A percentile compares a stretch with the other conserved stretches of the same genome.
These are phyloP conservation scores for Myrmaecium sp. DNA, from an alignment of 2,329 filamentous ascomycete genomes.

Conservation along the genomic window DNA sequence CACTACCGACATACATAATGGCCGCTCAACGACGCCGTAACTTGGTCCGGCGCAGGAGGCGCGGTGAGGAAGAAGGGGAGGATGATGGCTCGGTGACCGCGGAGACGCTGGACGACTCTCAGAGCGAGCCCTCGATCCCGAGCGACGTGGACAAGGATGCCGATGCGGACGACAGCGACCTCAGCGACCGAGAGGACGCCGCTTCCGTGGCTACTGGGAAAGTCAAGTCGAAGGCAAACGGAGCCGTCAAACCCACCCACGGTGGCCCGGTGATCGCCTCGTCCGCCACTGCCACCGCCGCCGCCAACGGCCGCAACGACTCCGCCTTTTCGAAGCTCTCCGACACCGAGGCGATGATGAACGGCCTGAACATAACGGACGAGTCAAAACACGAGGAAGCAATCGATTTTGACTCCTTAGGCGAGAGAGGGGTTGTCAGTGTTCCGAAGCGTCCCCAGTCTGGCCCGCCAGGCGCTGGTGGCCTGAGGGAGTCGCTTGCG, in stretches of 20 bases:
- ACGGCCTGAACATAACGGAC: conserved; percentile 34
- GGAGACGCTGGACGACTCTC: conserved; percentile 41
- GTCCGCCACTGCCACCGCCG: conserved; percentile 5
- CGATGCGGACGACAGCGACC: conserved; percentile 41
- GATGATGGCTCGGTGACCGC: conserved; percentile 26
- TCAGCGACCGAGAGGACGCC: conserved; percentile 33
- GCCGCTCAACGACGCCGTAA: conserved; percentile 19
- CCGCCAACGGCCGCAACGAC: conserved; percentile 12
- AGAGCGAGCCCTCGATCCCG: conserved; percentile 42
- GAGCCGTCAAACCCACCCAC: conserved; percentile 16
- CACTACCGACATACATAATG: no score
- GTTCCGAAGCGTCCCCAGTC: no score
- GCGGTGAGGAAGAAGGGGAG: conserved; percentile 21
- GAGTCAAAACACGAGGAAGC: conserved; percentile 23
- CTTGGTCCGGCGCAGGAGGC: conserved; percentile 20
- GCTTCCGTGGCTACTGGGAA: conserved; percentile 18
- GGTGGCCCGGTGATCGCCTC: conserved; percentile 9
- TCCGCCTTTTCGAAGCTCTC: conserved; percentile 27
- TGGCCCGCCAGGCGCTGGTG: neutral
- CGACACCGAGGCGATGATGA: conserved; percentile 46
- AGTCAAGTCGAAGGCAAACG: conserved; percentile 21
- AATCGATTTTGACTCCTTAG: conserved; percentile 34
- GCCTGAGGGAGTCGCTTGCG: conserved; percentile 37
- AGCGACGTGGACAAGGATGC: conserved; percentile 42
- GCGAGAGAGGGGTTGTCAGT: conserved; percentile 13